These are phyloP conservation scores for Suillus luteus DNA, from an alignment of 768 basidiomycete species.

Conservation along the genomic window DNA sequence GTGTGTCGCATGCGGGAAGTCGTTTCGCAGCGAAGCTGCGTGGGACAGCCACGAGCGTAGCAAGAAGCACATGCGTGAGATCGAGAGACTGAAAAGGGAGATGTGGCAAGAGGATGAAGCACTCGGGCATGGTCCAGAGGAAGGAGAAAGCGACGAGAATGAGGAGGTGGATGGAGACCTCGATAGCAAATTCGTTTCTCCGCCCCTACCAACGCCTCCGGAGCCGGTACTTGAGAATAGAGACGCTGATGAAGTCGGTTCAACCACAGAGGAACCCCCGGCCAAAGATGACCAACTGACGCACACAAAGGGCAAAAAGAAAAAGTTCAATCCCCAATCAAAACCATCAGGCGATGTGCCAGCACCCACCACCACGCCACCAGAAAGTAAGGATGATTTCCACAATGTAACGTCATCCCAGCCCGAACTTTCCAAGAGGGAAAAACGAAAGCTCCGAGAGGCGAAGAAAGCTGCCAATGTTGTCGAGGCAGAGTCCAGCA, in stretches of 20 bases:
- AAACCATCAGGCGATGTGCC: not conserved
- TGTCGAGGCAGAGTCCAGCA: conserved; percentile 2
- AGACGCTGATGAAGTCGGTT: conserved; percentile 9
- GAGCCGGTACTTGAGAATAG: conserved; percentile 1
- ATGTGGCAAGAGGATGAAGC: conserved; percentile 78
- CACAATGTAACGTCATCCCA: conserved; percentile 12
- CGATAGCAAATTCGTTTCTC: conserved; percentile 10
- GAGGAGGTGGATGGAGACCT: conserved; percentile 13
- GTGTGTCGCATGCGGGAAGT: conserved; percentile 92
- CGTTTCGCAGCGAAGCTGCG: conserved; percentile 87
- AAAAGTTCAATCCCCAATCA: conserved; percentile 14
- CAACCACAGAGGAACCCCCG: not conserved
- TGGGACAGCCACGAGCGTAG: conserved; percentile 98
- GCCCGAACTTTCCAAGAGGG: conserved; percentile 65
- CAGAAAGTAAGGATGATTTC: not conserved
- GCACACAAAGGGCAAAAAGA: conserved; percentile 14
- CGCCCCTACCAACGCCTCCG: conserved; percentile 20
- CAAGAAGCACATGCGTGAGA: conserved; percentile 88
- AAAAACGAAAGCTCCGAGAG: conserved; percentile 78
- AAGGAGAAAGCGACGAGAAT: conserved; percentile 28
- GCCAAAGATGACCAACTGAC: conserved; percentile 11
- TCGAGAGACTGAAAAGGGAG: conserved; percentile 72
- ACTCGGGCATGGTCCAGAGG: conserved; percentile 51
- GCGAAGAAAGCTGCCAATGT: conserved; percentile 55
- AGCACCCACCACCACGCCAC: not conserved